These are phyloP conservation scores for Pseudodiploospora longispora DNA, from an alignment of 2,329 filamentous ascomycete species.

Conservation along the genomic window DNA sequence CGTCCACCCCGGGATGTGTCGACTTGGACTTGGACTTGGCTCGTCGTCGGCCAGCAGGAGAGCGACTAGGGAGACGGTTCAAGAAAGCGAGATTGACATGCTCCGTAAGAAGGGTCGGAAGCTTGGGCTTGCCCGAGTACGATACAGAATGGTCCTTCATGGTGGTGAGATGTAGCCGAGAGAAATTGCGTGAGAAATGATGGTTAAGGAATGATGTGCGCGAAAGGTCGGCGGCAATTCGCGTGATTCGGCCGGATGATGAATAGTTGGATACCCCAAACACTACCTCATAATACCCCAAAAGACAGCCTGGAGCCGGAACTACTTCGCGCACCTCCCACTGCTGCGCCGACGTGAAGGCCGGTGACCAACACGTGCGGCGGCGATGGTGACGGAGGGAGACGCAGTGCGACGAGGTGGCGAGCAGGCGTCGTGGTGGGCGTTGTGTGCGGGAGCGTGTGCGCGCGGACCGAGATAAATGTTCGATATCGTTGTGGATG, in stretches of 20 bases:
- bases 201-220: neutral
- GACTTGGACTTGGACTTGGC: slow-evolving; percentile 31
- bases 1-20: slow-evolving; percentile 34
- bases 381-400: neutral
- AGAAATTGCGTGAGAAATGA: neutral
- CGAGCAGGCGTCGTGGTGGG: slow-evolving; percentile 2
- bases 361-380: slow-evolving; percentile 4
- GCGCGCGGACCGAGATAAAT: slow-evolving; percentile 9
- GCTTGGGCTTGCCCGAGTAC: slow-evolving; percentile 32
- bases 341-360: slow-evolving; percentile 1
- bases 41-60: slow-evolving; percentile 29
- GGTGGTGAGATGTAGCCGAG: slow-evolving; percentile 9
- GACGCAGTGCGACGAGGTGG: neutral
- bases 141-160: slow-evolving; percentile 33
- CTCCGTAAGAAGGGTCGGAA: slow-evolving; percentile 32
- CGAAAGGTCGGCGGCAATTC: neutral
- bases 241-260: slow-evolving; percentile 2
- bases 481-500: slow-evolving; percentile 5
- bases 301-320: slow-evolving; percentile 5
- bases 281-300: slow-evolving; percentile 10
- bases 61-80: slow-evolving; percentile 33
- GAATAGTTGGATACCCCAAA: slow-evolving; percentile 9
- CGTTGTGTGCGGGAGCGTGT: slow-evolving; percentile 1
- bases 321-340: slow-evolving; percentile 1
- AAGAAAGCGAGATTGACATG: slow-evolving; percentile 34